A percentile compares a stretch with the other conserved stretches of the same genome.
Evolutionary conservation across 345 rosid species (phyloP).

Genomic region (Salix udensis): DNA sequence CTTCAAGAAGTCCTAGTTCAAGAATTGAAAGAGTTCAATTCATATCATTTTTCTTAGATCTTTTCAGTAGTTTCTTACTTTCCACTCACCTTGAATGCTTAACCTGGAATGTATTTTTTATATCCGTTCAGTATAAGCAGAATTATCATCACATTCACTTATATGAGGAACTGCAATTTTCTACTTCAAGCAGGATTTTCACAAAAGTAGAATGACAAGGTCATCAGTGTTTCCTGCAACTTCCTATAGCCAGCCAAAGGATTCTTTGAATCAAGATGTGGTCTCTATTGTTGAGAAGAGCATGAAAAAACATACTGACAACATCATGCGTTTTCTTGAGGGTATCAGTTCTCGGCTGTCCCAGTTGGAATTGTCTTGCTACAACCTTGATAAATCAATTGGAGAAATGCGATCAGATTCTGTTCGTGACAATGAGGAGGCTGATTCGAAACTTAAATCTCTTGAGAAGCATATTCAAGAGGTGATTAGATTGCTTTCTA

Average conservation of each 20-base stretch:
- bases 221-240: slow-evolving; percentile 54
- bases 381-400: slow-evolving; percentile 90
- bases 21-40: background rate
- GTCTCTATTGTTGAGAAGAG: slow-evolving; percentile 57
- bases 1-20: background rate
- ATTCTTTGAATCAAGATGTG: slow-evolving; percentile 60
- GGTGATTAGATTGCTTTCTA: slow-evolving; percentile 34
- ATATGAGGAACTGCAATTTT: background rate
- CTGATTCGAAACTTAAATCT: slow-evolving; percentile 77
- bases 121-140: background rate
- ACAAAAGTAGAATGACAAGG: slow-evolving; percentile 68
- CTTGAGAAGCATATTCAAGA: slow-evolving; percentile 95
- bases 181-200: slow-evolving; percentile 56
- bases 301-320: slow-evolving; percentile 78
- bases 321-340: slow-evolving; percentile 87
- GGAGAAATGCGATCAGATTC: slow-evolving; percentile 89
- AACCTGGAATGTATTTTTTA: background rate
- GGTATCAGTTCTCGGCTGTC: slow-evolving; percentile 95
- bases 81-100: background rate
- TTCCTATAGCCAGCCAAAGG: slow-evolving; percentile 83
- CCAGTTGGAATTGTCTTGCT: slow-evolving; percentile 81
- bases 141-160: background rate
- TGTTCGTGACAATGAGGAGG: slow-evolving; percentile 62
- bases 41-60: background rate
- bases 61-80: background rate